These are phyloP conservation scores for Canavalia ensiformis DNA, from an alignment of 306 rosid species.

Conservation along the genomic window DNA sequence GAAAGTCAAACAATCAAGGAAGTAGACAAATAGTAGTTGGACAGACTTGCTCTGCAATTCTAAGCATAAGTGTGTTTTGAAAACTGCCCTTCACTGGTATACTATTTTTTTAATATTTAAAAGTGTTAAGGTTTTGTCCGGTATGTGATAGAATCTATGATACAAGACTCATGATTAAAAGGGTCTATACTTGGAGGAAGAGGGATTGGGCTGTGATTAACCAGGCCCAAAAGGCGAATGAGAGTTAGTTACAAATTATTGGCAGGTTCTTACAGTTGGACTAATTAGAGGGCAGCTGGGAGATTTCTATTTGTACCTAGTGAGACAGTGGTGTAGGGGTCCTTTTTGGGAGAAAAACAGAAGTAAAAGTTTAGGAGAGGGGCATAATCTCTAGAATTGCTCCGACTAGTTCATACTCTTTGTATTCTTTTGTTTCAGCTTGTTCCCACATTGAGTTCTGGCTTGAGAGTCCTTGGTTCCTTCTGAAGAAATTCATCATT, in stretches of 20 bases:
- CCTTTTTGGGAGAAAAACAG: not conserved
- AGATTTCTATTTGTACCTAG: not conserved
- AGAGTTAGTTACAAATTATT: not conserved
- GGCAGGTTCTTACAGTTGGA: not conserved
- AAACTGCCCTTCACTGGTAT: constrained; percentile 12
- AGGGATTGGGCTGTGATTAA: too few relatives aligned
- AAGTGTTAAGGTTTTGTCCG: constrained; percentile 11
- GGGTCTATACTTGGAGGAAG: too few relatives aligned
- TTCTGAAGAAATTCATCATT: not conserved
- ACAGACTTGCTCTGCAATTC: constrained; percentile 29
- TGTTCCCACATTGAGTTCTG: not conserved
- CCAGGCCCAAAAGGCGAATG: not conserved
- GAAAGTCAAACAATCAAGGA: constrained; percentile 19
- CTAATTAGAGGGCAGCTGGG: not conserved
- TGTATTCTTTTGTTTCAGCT: not conserved
- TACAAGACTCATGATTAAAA: too few relatives aligned
- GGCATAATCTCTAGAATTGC: not conserved
- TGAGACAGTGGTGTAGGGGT: not conserved
- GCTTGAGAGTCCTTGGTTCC: not conserved
- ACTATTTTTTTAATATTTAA: not conserved
- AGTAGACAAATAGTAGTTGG: not conserved
- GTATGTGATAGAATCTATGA: not conserved
- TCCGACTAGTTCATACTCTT: not conserved
- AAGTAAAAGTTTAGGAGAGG: not conserved
- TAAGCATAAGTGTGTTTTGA: constrained; percentile 28